Evolutionary conservation across 805 yeast species (phyloP), one percentile per base, ranked within the genome.

Genomic region (Cyberlindnera misumaiensis): DNA sequence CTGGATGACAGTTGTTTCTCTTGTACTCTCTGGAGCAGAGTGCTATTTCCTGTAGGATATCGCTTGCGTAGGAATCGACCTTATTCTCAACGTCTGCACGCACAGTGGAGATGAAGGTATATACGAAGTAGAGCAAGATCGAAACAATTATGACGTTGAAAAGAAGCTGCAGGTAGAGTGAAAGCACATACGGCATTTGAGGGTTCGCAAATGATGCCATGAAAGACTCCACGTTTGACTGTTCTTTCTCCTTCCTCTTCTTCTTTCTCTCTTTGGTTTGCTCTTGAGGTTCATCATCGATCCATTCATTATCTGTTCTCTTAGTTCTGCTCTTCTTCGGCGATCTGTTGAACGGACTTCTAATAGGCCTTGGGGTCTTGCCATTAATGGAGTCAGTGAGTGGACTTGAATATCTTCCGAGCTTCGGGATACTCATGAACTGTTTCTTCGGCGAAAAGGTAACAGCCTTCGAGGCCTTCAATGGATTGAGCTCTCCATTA

Each of bases 1-100:
- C 77, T 4, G 75, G 73, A 2, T 74, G 68, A 56, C 98, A 90
- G 47, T 80, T 74, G 59, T 90, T 89, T 22, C 78, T 59, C 11
- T 71, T 58, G 53, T 82, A 90, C 40, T 84, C 80, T 28, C 79
- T 65, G 6, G 81, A 65, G 59, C 98, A 90, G 24, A 64, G 43
- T 11, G 80, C 71, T 35, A 85, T 83, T 48, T 80, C 83, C 39
- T 74, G 75, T 11, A 76, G 55, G 0, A 78, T 74, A 27, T 79
- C 80, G 5, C 72, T 58, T 0, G 81, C 71, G 47, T 80, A 75
- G 24, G 74, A 69, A 34, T 80, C 81, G 9, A 87, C 69, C 52
- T 83, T 83, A 43, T 69, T 70, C 43, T 78, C 75, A 12, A 90
- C 85, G 58, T 90, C 98, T 47, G 65, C 59, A 30, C 70, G 63